These are phyloP conservation scores for Meyerozyma elateridarum DNA, from an alignment of 1,139 yeast species.

Conservation along the genomic window DNA sequence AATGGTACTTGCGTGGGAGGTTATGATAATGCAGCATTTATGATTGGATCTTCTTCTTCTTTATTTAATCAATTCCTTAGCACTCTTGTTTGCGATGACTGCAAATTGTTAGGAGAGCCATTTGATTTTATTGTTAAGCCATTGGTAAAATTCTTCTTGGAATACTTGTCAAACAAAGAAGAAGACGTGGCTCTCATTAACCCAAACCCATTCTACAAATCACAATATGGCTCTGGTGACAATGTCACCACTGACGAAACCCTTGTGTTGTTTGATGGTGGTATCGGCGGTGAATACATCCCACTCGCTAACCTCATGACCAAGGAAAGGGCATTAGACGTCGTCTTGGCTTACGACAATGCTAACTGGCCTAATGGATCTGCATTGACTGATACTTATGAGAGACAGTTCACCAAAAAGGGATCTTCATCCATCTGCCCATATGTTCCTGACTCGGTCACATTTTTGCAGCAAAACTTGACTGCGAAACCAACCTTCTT, in stretches of 20 bases:
- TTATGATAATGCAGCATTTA: conserved; percentile 72
- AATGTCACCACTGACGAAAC: conserved; percentile 28
- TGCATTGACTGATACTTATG: conserved; percentile 45
- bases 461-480: conserved; percentile 47
- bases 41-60: conserved; percentile 75
- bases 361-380: conserved; percentile 41
- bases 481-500: conserved; percentile 73
- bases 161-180: conserved; percentile 35
- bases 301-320: conserved; percentile 35
- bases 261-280: conserved; percentile 39
- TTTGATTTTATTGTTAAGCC: conserved; percentile 46
- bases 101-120: conserved; percentile 26
- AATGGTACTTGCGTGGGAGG: conserved; percentile 52
- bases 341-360: conserved; percentile 36
- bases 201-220: conserved; percentile 50
- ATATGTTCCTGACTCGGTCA: conserved; percentile 70
- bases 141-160: conserved; percentile 40
- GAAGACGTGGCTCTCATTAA: conserved; percentile 37
- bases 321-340: conserved; percentile 32
- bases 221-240: conserved; percentile 37
- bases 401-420: conserved; percentile 61
- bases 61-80: conserved; percentile 68
- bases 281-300: conserved; percentile 34
- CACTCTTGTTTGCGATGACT: conserved; percentile 45
- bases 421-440: conserved; percentile 73